These are phyloP conservation scores for Candida sonorensis DNA, from an alignment of 805 yeast genomes.

Conservation along the genomic window DNA sequence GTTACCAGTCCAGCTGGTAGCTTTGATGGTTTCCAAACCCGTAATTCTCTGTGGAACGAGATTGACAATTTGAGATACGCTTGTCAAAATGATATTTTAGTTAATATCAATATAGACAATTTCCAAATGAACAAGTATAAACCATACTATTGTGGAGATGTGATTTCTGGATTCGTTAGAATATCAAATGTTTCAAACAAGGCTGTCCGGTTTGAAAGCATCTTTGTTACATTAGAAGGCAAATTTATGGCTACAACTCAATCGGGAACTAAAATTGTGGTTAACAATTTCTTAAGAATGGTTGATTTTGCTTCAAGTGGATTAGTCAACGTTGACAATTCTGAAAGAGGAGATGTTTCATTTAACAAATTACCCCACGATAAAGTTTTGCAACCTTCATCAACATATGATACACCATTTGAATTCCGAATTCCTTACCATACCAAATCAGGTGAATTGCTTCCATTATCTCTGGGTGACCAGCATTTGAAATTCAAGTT, in stretches of 20 bases:
- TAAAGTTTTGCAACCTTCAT: constrained; percentile 9
- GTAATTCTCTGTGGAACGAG: constrained; percentile 11
- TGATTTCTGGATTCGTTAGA: constrained; percentile 9
- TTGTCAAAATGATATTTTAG: constrained; percentile 13
- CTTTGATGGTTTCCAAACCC: neutral
- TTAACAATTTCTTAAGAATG: constrained; percentile 31
- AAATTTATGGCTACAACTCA: constrained; percentile 19
- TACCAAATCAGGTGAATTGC: constrained; percentile 6
- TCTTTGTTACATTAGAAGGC: constrained; percentile 39
- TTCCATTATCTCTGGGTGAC: constrained; percentile 15
- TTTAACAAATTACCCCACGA: constrained; percentile 6
- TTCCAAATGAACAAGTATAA: constrained; percentile 4
- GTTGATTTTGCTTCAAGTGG: constrained; percentile 28
- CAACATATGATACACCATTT: constrained; percentile 10
- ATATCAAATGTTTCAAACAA: constrained; percentile 8
- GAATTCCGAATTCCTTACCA: constrained; percentile 12
- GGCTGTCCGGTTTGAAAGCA: constrained; percentile 34
- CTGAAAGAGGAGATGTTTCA: neutral
- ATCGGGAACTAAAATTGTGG: constrained; percentile 7
- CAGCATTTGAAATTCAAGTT: constrained; percentile 7
- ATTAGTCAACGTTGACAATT: constrained; percentile 7
- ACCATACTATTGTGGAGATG: constrained; percentile 10
- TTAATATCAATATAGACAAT: constrained; percentile 25
- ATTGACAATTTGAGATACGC: constrained; percentile 8
- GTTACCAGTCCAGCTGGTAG: neutral